These are phyloP conservation scores for Syzygium oleosum DNA, from an alignment of 345 rosid species.

Conservation along the genomic window DNA sequence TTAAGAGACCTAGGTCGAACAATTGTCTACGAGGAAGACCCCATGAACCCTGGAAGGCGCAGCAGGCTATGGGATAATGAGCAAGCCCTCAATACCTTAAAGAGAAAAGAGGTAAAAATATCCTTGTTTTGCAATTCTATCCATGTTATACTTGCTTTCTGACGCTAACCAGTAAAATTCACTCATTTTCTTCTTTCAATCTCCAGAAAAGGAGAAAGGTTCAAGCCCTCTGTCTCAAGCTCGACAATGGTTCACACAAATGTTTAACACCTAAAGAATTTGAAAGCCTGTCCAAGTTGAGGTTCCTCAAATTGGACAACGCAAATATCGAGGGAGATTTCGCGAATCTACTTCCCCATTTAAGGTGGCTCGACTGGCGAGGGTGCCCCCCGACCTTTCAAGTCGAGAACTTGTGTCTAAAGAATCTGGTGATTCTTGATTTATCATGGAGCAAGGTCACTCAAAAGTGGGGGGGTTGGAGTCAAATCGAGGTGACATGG, in stretches of 20 bases:
- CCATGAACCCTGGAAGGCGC: not conserved
- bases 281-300: not conserved
- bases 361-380: not conserved
- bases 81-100: not conserved
- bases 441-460: not conserved
- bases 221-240: not conserved
- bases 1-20: not conserved
- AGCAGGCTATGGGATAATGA: not conserved
- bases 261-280: not conserved
- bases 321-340: not conserved
- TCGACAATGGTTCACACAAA: not conserved
- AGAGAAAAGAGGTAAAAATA: not conserved
- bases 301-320: not conserved
- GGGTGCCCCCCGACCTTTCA: not conserved
- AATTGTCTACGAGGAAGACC: not conserved
- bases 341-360: fast-evolving
- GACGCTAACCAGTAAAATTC: not conserved
- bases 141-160: not conserved
- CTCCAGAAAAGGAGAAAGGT: not conserved
- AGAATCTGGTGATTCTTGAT: not conserved
- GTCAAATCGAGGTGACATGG: too few relatives aligned
- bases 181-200: not conserved
- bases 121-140: not conserved
- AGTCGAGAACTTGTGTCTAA: not conserved
- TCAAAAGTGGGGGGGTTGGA: not conserved